Conservation (phyloP, 495 filamentous ascomycete species). For the Cladorrhinum samala region DNA sequence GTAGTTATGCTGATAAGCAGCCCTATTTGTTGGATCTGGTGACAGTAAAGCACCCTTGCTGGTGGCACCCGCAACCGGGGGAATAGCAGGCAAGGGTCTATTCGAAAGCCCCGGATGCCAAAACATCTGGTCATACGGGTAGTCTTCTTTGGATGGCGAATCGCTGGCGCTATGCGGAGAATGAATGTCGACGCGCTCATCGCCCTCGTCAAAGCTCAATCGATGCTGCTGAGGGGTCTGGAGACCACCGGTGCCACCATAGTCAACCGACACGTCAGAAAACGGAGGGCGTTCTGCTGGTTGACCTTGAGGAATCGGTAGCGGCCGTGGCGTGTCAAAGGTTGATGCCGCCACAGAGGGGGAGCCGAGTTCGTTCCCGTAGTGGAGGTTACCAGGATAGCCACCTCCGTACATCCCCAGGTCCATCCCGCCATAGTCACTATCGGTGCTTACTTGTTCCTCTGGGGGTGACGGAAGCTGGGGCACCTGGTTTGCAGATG, state of each 20-base stretch:
- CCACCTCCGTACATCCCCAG: conserved; percentile 67
- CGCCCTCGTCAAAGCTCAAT: conserved; percentile 90
- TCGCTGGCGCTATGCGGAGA: conserved; percentile 50
- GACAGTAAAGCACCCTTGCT: conserved; percentile 35
- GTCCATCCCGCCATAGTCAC: conserved; percentile 67
- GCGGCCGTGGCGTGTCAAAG: conserved; percentile 27
- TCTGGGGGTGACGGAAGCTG: conserved; percentile 29
- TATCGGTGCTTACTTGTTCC: conserved; percentile 56
- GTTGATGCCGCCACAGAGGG: conserved; percentile 26
- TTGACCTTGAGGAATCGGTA: conserved; percentile 33
- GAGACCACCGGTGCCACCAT: conserved; percentile 78
- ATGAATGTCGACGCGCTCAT: conserved; percentile 58
- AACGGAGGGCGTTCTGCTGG: conserved; percentile 36
- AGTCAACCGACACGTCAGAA: conserved; percentile 52
- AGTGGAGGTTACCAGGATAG: conserved; percentile 64
- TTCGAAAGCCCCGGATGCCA: conserved; percentile 75
- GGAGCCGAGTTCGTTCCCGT: conserved; percentile 55
- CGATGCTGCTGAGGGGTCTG: conserved; percentile 63
- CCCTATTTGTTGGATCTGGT: conserved; percentile 27
- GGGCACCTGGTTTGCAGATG: conserved; percentile 5
- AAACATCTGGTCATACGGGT: conserved; percentile 70
- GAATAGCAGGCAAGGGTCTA: conserved; percentile 76
- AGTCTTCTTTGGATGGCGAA: conserved; percentile 56
- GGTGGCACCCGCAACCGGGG: conserved; percentile 39
- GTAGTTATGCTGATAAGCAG: conserved; percentile 32